A percentile compares a stretch with the other conserved stretches of the same genome.
phyloP scores from a whole-genome alignment of 2,329 filamentous ascomycete genomes.

The Karstenula rhodostoma region DNA sequence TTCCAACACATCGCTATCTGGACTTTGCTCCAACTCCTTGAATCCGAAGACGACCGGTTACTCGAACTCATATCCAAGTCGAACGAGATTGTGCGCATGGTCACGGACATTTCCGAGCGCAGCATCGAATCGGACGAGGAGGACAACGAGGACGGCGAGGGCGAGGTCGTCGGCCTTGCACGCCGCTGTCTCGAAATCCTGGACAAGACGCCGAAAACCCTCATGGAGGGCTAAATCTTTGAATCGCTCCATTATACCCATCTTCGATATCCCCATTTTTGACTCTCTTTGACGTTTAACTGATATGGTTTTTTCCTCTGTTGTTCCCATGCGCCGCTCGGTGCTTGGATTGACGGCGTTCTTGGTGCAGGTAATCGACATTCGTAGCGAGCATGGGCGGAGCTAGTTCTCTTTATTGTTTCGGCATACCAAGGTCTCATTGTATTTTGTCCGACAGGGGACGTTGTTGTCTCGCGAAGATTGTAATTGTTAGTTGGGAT shows the following conservation, averaged over 20 bases:
- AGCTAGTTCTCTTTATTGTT: constrained; percentile 39
- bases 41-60: constrained; percentile 91
- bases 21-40: constrained; percentile 93
- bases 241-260: constrained; percentile 32
- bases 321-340: constrained; percentile 30
- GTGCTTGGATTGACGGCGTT: constrained; percentile 40
- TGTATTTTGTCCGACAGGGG: constrained; percentile 22
- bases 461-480: constrained; percentile 23
- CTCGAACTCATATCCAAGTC: constrained; percentile 88
- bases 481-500: constrained; percentile 27
- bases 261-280: constrained; percentile 30
- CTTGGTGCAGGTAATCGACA: constrained; percentile 37
- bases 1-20: constrained; percentile 99
- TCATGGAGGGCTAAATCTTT: constrained; percentile 75
- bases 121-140: constrained; percentile 88
- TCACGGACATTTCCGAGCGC: constrained; percentile 88
- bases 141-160: constrained; percentile 87
- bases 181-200: constrained; percentile 88
- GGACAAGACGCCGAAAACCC: constrained; percentile 78
- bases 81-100: constrained; percentile 90
- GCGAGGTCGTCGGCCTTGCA: constrained; percentile 89
- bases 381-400: constrained; percentile 52
- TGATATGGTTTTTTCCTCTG: constrained; percentile 35
- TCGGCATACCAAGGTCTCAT: constrained; percentile 44
- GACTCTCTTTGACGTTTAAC: constrained; percentile 34